Evolutionary conservation across 306 rosid species (phyloP), one percentile per base, ranked within the genome.

Genomic region (Corylus americana): DNA sequence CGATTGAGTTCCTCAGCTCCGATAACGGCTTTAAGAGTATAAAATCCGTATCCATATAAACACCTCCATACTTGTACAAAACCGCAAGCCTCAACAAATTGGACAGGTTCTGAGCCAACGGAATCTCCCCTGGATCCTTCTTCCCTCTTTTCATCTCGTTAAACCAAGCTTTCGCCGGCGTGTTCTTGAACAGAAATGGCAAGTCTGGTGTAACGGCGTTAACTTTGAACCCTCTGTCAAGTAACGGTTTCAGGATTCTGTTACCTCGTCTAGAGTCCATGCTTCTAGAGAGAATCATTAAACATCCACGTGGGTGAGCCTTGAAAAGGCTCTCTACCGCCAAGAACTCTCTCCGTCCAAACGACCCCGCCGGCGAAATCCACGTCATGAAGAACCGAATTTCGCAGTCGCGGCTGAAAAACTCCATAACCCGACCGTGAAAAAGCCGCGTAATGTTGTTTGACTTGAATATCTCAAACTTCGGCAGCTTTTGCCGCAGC

Each of bases 51-150:
- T 92, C 99, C 20, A 95, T 39, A 70, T 92, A 95, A 7, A 91
- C 71, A 12, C 96, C 97, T 25, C 97, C 99, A 75, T 92, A 90
- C 73, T 86, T 91, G 87, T 89, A 91, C 8, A 95, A 18, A 78
- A 83, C 80, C 49, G 87, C 90, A 2, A 92, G 91, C 72, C 98
- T 89, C 20, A 93, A 73, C 49, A 95, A 50, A 78, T 95, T 93
- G 7, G 98, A 93, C 68, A 89, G 85, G 54, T 95, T 93, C 83
- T 91, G 98, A 73, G 86, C 81, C 75, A 92, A 75, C 29, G 94
- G 89, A 82, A 92, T 91, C 86, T 84, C 88, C 68, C 98, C 98
- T 7, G 98, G 98, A 78, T 93, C 97, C 71, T 71, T 86, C 20
- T 88, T 87, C 67, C 97, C 98, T 44, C 73, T 74, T 74, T 71